A percentile compares a stretch with the other conserved stretches of the same genome.
phyloP scores from a whole-genome alignment of 208 protist genomes.

The Crithidia bombi region DNA sequence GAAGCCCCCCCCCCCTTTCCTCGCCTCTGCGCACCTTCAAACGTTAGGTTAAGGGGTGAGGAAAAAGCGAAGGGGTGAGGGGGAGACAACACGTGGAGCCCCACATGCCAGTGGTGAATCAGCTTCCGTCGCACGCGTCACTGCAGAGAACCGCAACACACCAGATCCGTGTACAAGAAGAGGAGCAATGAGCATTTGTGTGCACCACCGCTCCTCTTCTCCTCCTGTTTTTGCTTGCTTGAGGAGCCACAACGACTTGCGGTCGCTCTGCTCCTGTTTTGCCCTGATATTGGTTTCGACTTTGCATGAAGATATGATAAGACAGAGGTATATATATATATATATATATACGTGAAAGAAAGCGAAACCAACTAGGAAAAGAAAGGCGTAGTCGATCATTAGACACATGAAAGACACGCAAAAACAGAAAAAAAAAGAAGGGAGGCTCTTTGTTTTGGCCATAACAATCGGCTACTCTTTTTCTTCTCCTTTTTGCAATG shows the following conservation, averaged over 20 bases:
- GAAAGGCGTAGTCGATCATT: neutral
- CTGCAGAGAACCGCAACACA: too few relatives aligned
- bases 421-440: constrained; percentile 2
- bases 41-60: too few relatives aligned
- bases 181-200: too few relatives aligned
- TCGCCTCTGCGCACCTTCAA: too few relatives aligned
- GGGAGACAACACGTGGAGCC: too few relatives aligned
- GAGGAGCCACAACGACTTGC: too few relatives aligned
- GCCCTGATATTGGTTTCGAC: neutral
- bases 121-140: too few relatives aligned
- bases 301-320: neutral
- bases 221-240: neutral
- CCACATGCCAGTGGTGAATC: too few relatives aligned
- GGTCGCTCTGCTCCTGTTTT: too few relatives aligned
- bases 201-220: neutral
- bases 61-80: too few relatives aligned
- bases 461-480: neutral
- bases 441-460: neutral
- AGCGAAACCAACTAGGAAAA: neutral
- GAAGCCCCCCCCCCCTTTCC: too few relatives aligned
- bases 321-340: constrained; percentile 5
- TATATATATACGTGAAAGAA: neutral
- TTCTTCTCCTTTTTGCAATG: constrained; percentile 6
- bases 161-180: too few relatives aligned
- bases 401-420: neutral